Percentiles rank a stretch among this genome's conserved stretches.
Evolutionary conservation across 2,329 filamentous ascomycete species (phyloP).

Genomic region (Cladosporium sphaerospermum): DNA sequence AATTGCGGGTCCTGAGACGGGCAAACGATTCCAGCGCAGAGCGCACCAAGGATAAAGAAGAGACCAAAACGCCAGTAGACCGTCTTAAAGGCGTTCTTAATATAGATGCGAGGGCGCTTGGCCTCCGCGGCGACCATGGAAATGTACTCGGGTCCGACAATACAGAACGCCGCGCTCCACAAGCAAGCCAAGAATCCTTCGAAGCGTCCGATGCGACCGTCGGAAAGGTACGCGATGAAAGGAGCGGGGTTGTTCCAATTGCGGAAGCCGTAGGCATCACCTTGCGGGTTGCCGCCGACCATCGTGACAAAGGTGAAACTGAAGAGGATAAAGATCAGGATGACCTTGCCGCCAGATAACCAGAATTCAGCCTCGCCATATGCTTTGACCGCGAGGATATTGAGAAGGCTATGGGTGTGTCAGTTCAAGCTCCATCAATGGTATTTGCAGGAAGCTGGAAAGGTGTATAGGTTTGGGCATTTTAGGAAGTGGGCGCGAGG

Average conservation of each 20-base stretch:
- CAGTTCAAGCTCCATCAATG: background rate
- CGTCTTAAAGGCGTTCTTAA: conserved; percentile 44
- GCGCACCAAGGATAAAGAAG: conserved; percentile 43
- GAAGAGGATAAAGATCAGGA: conserved; percentile 42
- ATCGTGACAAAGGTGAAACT: conserved; percentile 34
- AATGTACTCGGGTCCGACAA: conserved; percentile 42
- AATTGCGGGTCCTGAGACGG: conserved; percentile 27
- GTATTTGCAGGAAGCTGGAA: background rate
- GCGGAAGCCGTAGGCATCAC: conserved; percentile 38
- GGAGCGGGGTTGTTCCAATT: conserved; percentile 37
- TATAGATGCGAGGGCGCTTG: conserved; percentile 39
- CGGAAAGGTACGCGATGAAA: conserved; percentile 26
- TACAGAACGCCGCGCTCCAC: conserved; percentile 26
- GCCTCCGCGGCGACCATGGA: conserved; percentile 44
- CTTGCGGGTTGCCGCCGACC: conserved; percentile 30
- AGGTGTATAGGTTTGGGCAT: too few species aligned
- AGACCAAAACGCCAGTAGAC: conserved; percentile 41
- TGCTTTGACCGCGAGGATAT: conserved; percentile 40
- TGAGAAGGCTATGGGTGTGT: conserved; percentile 30
- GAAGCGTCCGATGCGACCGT: conserved; percentile 28
- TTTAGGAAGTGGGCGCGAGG: background rate
- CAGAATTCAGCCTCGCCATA: conserved; percentile 44
- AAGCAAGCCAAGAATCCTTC: conserved; percentile 32
- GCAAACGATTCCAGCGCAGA: conserved; percentile 40
- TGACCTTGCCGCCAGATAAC: conserved; percentile 47